Percentiles rank a stretch among this genome's conserved stretches.
phyloP scores from a whole-genome alignment of 768 basidiomycete genomes.

The Trametes villosa region DNA sequence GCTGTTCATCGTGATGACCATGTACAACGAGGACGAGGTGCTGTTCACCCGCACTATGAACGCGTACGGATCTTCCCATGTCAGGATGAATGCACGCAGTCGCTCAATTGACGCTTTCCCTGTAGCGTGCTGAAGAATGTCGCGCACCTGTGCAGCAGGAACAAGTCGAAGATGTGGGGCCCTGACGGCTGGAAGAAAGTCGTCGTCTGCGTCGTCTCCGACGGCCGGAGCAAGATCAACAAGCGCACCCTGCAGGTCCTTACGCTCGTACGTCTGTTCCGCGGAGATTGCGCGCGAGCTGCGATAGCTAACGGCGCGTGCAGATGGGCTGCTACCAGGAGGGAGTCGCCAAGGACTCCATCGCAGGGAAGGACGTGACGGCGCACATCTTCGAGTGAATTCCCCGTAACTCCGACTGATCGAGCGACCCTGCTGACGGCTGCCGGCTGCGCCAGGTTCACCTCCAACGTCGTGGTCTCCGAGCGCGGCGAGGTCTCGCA shows the following conservation, averaged over 20 bases:
- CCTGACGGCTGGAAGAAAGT: constrained; percentile 89
- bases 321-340: constrained; percentile 90
- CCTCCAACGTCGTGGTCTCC: constrained; percentile 76
- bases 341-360: constrained; percentile 87
- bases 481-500: constrained; percentile 79
- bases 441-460: constrained; percentile 53
- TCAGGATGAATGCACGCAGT: not conserved
- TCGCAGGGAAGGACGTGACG: constrained; percentile 88
- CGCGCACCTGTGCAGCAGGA: constrained; percentile 73
- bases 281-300: not conserved
- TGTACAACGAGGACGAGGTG: constrained; percentile 92
- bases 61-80: constrained; percentile 51
- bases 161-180: constrained; percentile 82
- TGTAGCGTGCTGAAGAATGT: constrained; percentile 84
- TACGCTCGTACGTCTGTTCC: constrained; percentile 57
- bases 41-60: constrained; percentile 85
- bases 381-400: constrained; percentile 93
- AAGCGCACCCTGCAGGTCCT: constrained; percentile 91
- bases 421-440: not conserved
- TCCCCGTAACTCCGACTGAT: constrained; percentile 21
- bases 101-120: constrained; percentile 15
- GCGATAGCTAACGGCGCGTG: not conserved
- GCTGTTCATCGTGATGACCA: constrained; percentile 95
- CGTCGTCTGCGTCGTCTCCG: constrained; percentile 86
- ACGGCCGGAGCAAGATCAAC: constrained; percentile 86